Evolutionary conservation across 169 alveolate genomes (phyloP).

Genomic region (Amoebophrya sp.): DNA sequence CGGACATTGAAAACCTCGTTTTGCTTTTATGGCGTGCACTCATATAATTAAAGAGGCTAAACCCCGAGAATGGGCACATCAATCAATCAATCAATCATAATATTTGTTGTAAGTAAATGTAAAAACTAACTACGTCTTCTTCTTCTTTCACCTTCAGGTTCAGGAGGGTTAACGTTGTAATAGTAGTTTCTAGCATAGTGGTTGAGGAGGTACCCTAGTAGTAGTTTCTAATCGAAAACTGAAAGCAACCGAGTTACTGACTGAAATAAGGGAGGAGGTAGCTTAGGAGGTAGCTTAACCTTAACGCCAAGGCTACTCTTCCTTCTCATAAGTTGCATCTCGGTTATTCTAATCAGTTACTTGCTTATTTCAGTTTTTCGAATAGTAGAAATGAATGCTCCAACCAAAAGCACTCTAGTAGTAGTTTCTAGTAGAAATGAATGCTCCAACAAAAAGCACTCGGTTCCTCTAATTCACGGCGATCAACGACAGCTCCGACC

Average conservation of each 20-base stretch:
- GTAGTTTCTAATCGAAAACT: not conserved
- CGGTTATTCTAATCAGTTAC: too few species aligned
- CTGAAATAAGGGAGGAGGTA: too few species aligned
- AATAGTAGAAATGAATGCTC: too few species aligned
- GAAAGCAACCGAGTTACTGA: too few species aligned
- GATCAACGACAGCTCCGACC: conserved; percentile 45
- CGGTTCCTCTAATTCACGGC: conserved; percentile 10
- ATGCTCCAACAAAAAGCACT: too few species aligned
- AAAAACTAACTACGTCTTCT: conserved; percentile 32
- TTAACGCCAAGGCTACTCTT: too few species aligned
- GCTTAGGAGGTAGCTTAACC: too few species aligned
- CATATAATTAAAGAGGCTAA: not conserved
- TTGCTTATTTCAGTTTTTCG: too few species aligned
- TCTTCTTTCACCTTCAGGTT: not conserved
- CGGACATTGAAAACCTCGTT: not conserved
- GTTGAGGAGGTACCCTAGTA: not conserved
- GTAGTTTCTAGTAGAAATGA: too few species aligned
- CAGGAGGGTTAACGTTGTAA: not conserved
- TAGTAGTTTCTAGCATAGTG: not conserved
- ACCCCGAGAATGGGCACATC: too few species aligned
- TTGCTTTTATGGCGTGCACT: not conserved
- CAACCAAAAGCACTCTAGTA: too few species aligned
- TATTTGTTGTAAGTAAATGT: not conserved
- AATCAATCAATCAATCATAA: not conserved
- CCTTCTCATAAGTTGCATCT: too few species aligned